A percentile compares a stretch with the other conserved stretches of the same genome.
phyloP scores from a whole-genome alignment of 2,329 filamentous ascomycete species.

The Grosmannia penicillata region DNA sequence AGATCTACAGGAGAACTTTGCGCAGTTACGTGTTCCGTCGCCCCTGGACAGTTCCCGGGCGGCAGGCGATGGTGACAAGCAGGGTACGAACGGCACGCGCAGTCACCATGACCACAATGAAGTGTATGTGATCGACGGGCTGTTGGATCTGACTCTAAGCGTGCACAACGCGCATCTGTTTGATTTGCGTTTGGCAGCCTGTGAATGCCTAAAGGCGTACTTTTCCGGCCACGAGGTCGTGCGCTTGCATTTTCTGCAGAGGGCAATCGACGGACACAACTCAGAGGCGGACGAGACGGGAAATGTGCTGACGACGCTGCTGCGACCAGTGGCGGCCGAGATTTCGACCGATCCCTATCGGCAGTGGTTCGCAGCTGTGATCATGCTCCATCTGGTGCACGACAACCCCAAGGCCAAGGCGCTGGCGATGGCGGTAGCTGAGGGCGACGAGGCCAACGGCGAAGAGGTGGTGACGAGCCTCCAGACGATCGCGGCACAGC shows the following conservation, averaged over 20 bases:
- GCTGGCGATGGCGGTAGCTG: constrained; percentile 65
- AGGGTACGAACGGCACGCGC: constrained; percentile 27
- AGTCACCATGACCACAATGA: constrained; percentile 26
- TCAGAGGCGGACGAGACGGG: constrained; percentile 67
- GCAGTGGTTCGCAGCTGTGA: constrained; percentile 75
- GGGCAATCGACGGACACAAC: constrained; percentile 77
- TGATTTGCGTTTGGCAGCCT: constrained; percentile 70
- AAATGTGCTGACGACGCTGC: constrained; percentile 74
- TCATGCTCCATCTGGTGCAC: constrained; percentile 73
- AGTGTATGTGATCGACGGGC: constrained; percentile 84
- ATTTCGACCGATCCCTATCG: constrained; percentile 68
- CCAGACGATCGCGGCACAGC: constrained; percentile 71
- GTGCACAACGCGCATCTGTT: constrained; percentile 53
- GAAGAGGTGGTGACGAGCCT: constrained; percentile 94
- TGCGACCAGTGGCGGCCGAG: constrained; percentile 48
- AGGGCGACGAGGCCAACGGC: constrained; percentile 76
- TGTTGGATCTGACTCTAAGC: constrained; percentile 69
- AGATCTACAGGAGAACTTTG: constrained; percentile 74
- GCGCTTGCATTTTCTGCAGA: constrained; percentile 67
- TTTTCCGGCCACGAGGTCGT: constrained; percentile 71
- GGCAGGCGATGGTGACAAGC: constrained; percentile 8
- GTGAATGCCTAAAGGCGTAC: constrained; percentile 86
- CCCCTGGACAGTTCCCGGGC: constrained; percentile 27
- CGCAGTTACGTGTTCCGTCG: constrained; percentile 63
- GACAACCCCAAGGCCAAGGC: constrained; percentile 69